A percentile compares a stretch with the other conserved stretches of the same genome.
These are phyloP conservation scores for Mycena citricolor DNA, from an alignment of 1,284 basidiomycete genomes.

Conservation along the genomic window DNA sequence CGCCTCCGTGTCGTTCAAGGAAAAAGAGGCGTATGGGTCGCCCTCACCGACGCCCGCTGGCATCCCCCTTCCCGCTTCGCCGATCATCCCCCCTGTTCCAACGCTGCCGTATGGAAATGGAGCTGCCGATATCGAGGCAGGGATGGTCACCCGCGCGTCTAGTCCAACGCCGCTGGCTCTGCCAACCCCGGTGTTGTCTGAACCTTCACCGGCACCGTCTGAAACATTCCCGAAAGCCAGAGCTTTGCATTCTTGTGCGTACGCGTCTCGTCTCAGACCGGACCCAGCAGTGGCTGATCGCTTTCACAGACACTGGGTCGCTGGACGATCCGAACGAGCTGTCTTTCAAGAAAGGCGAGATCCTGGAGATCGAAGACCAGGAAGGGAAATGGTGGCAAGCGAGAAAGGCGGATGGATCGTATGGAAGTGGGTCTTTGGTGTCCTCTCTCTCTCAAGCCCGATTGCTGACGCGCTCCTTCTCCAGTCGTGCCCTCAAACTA, in stretches of 20 bases:
- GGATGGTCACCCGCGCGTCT: too few species aligned
- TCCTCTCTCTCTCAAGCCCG: constrained; percentile 22
- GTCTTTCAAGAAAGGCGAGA: constrained; percentile 89
- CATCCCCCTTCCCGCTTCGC: too few species aligned
- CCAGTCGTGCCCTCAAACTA: constrained; percentile 80
- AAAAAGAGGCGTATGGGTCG: too few species aligned
- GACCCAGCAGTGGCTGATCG: background rate
- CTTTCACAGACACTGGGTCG: constrained; percentile 75
- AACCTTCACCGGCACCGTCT: too few species aligned
- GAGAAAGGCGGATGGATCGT: constrained; percentile 75
- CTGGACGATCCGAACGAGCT: constrained; percentile 96
- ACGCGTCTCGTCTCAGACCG: background rate
- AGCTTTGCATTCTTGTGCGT: constrained; percentile 6
- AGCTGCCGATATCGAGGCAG: too few species aligned
- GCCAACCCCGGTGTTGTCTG: too few species aligned
- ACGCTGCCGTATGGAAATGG: too few species aligned
- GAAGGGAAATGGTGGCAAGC: constrained; percentile 96
- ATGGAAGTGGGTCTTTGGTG: constrained; percentile 63
- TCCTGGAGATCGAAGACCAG: constrained; percentile 92
- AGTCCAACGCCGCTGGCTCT: too few species aligned
- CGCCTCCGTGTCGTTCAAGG: too few species aligned
- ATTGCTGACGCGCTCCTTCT: constrained; percentile 5
- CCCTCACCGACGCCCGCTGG: too few species aligned
- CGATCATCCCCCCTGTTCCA: too few species aligned
- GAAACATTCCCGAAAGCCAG: constrained; percentile 1